Percentiles rank a stretch among this genome's conserved stretches.
phyloP scores from a whole-genome alignment of 331 rosid species.

The Spiraea crenata region DNA sequence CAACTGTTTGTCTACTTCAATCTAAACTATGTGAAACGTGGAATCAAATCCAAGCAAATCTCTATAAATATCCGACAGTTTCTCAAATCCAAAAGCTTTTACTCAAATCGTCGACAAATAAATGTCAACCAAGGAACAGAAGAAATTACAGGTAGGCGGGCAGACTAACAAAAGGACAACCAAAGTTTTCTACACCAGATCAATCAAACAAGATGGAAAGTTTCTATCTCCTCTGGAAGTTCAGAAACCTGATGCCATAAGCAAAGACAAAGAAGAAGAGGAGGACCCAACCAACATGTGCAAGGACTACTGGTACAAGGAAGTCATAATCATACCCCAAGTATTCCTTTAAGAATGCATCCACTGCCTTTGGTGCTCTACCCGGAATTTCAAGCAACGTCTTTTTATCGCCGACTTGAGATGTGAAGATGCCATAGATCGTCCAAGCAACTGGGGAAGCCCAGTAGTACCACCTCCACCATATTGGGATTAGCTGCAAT shows the following conservation, averaged over 20 bases:
- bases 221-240: conserved; percentile 43
- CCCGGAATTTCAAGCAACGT: conserved; percentile 11
- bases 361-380: not conserved
- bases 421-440: conserved; percentile 46
- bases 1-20: too few species aligned
- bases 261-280: conserved; percentile 36
- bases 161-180: too few species aligned
- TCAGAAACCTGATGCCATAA: conserved; percentile 29
- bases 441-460: conserved; percentile 65
- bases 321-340: conserved; percentile 42
- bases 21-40: too few species aligned
- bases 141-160: not conserved
- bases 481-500: conserved; percentile 50
- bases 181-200: too few species aligned
- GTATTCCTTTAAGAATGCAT: conserved; percentile 28
- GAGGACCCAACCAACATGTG: conserved; percentile 32
- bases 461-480: conserved; percentile 83
- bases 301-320: conserved; percentile 31
- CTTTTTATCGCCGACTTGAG: conserved; percentile 47
- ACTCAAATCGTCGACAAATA: not conserved
- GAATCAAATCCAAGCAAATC: too few species aligned
- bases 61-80: too few species aligned
- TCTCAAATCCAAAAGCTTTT: not conserved
- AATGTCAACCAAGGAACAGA: not conserved
- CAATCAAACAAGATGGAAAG: too few species aligned